Evolutionary conservation across 805 yeast species (phyloP).

Genomic region (Ogataea pignaliae): DNA sequence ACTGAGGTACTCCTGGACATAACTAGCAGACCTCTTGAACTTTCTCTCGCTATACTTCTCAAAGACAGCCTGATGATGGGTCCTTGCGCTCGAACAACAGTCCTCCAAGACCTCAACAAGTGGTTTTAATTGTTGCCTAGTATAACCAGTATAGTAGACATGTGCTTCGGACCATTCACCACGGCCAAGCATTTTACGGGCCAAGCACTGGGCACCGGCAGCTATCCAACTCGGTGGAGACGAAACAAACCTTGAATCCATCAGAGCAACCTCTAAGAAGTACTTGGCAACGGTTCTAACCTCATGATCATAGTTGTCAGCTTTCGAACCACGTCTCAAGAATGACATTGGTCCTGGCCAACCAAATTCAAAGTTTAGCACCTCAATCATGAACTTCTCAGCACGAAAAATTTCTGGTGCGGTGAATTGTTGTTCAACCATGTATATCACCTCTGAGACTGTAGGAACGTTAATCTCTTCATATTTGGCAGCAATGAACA

Average conservation of each 20-base stretch:
- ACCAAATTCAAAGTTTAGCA: constrained; percentile 68
- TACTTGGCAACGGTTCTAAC: constrained; percentile 85
- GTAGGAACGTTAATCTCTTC: constrained; percentile 92
- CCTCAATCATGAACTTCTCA: constrained; percentile 72
- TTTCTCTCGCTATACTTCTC: constrained; percentile 87
- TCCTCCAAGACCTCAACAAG: constrained; percentile 70
- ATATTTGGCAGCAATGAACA: constrained; percentile 89
- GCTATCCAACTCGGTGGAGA: constrained; percentile 71
- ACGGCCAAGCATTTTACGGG: constrained; percentile 68
- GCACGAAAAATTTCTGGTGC: constrained; percentile 76
- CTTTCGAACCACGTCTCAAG: constrained; percentile 81
- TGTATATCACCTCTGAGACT: constrained; percentile 75
- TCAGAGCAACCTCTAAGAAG: constrained; percentile 69
- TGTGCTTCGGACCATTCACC: constrained; percentile 85
- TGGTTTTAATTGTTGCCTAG: constrained; percentile 78
- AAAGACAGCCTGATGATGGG: constrained; percentile 73
- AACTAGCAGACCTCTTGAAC: constrained; percentile 72
- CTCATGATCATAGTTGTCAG: constrained; percentile 82
- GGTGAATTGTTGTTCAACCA: constrained; percentile 77
- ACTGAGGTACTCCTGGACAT: constrained; percentile 71
- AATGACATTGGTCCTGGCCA: constrained; percentile 92
- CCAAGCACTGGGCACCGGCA: constrained; percentile 80
- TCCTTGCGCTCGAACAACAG: constrained; percentile 54
- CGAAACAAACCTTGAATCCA: constrained; percentile 70
- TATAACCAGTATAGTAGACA: constrained; percentile 87